phyloP scores from a whole-genome alignment of 768 basidiomycete genomes.

The Termitomyces sp. region DNA sequence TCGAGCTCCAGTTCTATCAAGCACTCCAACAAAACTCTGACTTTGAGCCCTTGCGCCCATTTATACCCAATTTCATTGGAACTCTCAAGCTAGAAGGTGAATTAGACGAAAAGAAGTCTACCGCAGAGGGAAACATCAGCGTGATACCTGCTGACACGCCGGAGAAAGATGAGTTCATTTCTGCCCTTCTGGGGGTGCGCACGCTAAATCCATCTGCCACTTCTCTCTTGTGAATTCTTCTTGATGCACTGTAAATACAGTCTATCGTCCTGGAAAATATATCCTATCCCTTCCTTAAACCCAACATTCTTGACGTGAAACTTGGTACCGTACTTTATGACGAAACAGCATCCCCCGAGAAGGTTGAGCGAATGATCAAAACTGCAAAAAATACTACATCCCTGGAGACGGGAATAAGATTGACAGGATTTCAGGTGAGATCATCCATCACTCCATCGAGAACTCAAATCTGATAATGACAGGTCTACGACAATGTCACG shows the following conservation, averaged over 20 bases:
- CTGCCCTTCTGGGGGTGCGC: neutral
- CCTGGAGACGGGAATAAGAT: constrained; percentile 67
- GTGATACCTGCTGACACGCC: constrained; percentile 12
- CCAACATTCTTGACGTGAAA: constrained; percentile 90
- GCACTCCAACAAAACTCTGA: constrained; percentile 37
- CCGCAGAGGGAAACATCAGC: constrained; percentile 14
- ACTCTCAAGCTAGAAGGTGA: constrained; percentile 72
- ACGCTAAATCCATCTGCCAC: neutral
- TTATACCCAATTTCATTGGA: constrained; percentile 77
- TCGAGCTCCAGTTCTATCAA: constrained; percentile 75
- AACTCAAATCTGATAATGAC: neutral
- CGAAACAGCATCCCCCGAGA: constrained; percentile 60
- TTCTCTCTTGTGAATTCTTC: neutral
- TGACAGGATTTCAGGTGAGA: constrained; percentile 89
- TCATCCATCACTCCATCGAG: neutral
- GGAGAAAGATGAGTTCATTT: constrained; percentile 20
- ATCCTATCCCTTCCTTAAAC: constrained; percentile 66
- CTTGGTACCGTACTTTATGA: constrained; percentile 90
- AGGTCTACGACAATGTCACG: constrained; percentile 73
- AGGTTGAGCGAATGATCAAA: constrained; percentile 74
- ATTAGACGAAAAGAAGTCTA: constrained; percentile 33
- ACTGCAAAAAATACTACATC: constrained; percentile 72
- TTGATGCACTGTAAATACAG: constrained; percentile 34
- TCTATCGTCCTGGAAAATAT: constrained; percentile 87
- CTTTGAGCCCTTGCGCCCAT: constrained; percentile 48